Evolutionary conservation across 2,329 filamentous ascomycete genomes (phyloP).

Genomic region (Diplocarpon rosae): DNA sequence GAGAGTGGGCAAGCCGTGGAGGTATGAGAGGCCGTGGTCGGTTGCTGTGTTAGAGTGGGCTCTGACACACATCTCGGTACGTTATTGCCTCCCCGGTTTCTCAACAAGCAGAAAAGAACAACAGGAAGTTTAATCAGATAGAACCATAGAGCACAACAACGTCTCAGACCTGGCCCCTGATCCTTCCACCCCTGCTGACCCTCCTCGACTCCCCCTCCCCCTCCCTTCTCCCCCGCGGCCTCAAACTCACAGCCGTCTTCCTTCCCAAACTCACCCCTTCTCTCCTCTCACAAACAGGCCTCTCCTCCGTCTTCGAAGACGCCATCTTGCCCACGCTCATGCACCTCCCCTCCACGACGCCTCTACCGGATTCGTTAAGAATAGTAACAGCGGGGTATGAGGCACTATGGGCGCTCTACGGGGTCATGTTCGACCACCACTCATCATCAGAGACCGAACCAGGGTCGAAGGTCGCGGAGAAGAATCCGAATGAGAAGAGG

Average conservation of each 20-base stretch:
- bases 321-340: conserved; percentile 61
- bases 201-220: conserved; percentile 54
- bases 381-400: conserved; percentile 57
- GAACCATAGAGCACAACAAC: conserved; percentile 28
- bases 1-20: conserved; percentile 46
- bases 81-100: neutral
- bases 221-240: conserved; percentile 42
- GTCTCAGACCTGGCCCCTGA: conserved; percentile 54
- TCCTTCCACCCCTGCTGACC: conserved; percentile 58
- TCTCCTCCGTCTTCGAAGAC: conserved; percentile 57
- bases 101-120: neutral
- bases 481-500: conserved; percentile 5
- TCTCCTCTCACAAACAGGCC: conserved; percentile 50
- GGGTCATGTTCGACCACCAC: conserved; percentile 12
- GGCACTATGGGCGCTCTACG: conserved; percentile 48
- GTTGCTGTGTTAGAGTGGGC: conserved; percentile 52
- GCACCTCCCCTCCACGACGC: conserved; percentile 66
- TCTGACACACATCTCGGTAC: conserved; percentile 39
- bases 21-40: conserved; percentile 39
- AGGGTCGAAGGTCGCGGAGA: neutral
- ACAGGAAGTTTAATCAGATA: neutral
- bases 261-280: conserved; percentile 41
- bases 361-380: conserved; percentile 54
- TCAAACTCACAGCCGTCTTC: conserved; percentile 42
- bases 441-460: neutral